Evolutionary conservation across 768 basidiomycete genomes (phyloP).

Genomic region (Agaricus blazei): DNA sequence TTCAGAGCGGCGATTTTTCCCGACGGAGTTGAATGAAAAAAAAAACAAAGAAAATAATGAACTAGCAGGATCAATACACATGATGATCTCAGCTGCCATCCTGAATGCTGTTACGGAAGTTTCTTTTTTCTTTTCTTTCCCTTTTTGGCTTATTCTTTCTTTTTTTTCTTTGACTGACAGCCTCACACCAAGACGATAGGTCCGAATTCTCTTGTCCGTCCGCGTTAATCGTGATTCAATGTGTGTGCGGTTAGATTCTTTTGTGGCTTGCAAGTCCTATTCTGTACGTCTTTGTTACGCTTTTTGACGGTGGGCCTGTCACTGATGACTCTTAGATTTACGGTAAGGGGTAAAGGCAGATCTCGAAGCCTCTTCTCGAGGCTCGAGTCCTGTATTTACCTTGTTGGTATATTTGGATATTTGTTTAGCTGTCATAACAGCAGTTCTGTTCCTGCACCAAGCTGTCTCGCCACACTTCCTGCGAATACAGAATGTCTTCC

Average conservation of each 20-base stretch:
- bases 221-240: conserved; percentile 3
- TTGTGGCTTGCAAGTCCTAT: neutral
- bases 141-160: neutral
- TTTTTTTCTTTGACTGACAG: neutral
- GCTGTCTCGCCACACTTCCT: neutral
- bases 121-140: neutral
- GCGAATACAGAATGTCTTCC: neutral
- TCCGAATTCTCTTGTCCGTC: neutral
- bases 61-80: neutral
- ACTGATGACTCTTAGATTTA: neutral
- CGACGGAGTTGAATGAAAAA: neutral
- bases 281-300: neutral
- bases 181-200: too few relatives aligned
- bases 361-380: neutral
- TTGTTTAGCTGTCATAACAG: neutral
- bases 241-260: neutral
- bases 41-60: neutral
- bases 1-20: neutral
- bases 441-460: neutral
- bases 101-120: neutral
- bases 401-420: neutral
- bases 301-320: neutral
- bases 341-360: neutral
- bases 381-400: neutral
- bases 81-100: neutral